Percentiles rank a stretch among this genome's conserved stretches.
Evolutionary conservation across 257 asterid genomes (phyloP).

Genomic region (Vinca minor): DNA sequence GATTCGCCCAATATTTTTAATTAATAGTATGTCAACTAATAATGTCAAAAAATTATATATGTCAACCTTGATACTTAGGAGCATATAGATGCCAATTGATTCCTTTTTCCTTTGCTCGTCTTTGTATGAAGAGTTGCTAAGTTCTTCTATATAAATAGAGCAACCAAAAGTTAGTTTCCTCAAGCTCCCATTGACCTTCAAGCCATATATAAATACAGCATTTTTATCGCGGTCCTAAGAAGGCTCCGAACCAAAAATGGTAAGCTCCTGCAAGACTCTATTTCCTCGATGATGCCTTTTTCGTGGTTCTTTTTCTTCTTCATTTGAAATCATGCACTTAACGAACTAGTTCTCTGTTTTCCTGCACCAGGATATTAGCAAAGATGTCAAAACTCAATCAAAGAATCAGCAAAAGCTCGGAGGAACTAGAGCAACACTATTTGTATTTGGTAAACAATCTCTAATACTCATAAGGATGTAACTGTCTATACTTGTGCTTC

Average conservation of each 20-base stretch:
- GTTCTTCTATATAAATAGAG: slow-evolving; percentile 16
- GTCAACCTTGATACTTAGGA: neutral
- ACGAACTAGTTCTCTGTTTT: neutral
- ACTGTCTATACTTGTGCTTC: neutral
- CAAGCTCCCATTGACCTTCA: slow-evolving; percentile 9
- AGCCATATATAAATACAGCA: neutral
- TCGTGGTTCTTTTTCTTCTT: neutral
- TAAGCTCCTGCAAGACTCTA: slow-evolving; percentile 1
- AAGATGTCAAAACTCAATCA: slow-evolving; percentile 19
- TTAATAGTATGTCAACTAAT: slow-evolving; percentile 5
- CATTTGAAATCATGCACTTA: neutral
- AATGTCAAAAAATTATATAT: slow-evolving; percentile 9
- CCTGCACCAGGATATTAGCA: slow-evolving; percentile 30
- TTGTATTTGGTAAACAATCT: slow-evolving; percentile 33
- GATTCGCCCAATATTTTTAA: neutral
- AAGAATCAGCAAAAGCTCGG: slow-evolving; percentile 31
- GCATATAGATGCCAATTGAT: slow-evolving; percentile 16
- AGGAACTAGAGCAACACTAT: slow-evolving; percentile 43
- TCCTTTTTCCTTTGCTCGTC: slow-evolving; percentile 20
- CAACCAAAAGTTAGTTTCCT: neutral
- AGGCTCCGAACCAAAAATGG: slow-evolving; percentile 18
- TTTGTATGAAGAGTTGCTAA: neutral
- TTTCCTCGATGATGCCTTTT: neutral
- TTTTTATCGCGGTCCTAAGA: neutral
- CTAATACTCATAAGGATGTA: neutral